phyloP scores from a whole-genome alignment of 306 rosid genomes.

The Carpinus fangiana region DNA sequence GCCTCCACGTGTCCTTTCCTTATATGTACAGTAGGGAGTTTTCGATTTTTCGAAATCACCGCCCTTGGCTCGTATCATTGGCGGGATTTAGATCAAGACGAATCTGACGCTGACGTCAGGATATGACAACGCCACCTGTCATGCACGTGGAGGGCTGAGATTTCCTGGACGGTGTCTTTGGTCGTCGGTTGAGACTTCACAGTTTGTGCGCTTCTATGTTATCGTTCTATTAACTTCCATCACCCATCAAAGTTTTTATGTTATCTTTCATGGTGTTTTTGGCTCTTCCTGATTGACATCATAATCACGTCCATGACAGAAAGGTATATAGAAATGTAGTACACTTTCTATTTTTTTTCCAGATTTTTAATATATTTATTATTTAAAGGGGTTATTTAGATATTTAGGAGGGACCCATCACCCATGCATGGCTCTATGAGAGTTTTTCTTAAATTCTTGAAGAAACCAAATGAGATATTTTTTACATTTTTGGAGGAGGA shows the following conservation, averaged over 20 bases:
- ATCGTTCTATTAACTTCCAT: conserved; percentile 29
- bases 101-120: conserved; percentile 15
- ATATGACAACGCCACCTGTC: conserved; percentile 20
- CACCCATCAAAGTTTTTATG: neutral
- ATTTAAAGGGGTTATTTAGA: too few species aligned
- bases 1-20: conserved; percentile 22
- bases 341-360: too few species aligned
- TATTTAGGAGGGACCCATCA: too few species aligned
- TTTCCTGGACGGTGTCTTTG: conserved; percentile 39
- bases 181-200: neutral
- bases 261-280: neutral
- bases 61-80: conserved; percentile 12
- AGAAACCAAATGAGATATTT: too few species aligned
- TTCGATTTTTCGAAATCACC: conserved; percentile 3
- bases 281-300: neutral
- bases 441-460: too few species aligned
- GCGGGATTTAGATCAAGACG: neutral
- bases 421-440: too few species aligned
- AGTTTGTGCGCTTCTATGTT: conserved; percentile 9
- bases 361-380: too few species aligned
- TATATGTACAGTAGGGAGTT: too few species aligned
- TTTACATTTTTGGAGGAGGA: too few species aligned
- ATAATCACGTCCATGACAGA: too few species aligned
- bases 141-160: conserved; percentile 37
- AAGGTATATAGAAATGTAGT: too few species aligned